Percentiles rank a stretch among this genome's conserved stretches.
phyloP scores from a whole-genome alignment of 1,284 basidiomycete species.

The Apiotrichum domesticum region DNA sequence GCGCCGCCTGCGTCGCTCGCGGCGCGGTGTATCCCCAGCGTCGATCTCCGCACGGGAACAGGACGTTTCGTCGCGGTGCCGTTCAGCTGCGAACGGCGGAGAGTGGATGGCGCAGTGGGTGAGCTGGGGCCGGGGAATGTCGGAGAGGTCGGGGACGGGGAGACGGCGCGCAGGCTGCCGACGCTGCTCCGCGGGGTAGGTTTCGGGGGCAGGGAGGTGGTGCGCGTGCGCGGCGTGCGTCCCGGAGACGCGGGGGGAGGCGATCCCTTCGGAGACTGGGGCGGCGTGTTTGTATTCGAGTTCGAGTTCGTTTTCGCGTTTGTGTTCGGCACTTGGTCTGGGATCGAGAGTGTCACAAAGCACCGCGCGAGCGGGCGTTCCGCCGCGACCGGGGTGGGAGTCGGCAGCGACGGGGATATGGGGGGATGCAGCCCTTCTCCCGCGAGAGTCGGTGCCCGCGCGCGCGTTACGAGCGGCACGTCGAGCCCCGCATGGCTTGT shows the following conservation, averaged over 20 bases:
- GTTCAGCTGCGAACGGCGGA: background rate
- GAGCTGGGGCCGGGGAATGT: background rate
- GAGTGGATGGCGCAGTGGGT: background rate
- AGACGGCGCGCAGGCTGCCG: background rate
- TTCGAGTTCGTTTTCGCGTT: too few relatives aligned
- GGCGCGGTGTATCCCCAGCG: slow-evolving; percentile 5
- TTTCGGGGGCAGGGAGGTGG: slow-evolving; percentile 11
- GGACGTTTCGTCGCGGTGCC: slow-evolving; percentile 4
- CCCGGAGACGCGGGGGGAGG: too few relatives aligned
- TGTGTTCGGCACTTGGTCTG: background rate
- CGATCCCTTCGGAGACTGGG: background rate
- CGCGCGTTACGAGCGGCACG: slow-evolving; percentile 1
- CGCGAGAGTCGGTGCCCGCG: slow-evolving; percentile 38
- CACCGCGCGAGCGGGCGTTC: slow-evolving; percentile 26
- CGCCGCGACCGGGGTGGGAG: too few relatives aligned
- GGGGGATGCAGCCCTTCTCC: slow-evolving; percentile 28
- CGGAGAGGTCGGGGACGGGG: background rate
- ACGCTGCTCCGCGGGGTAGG: background rate
- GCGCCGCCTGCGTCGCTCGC: background rate
- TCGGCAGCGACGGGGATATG: too few relatives aligned
- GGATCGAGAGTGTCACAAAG: slow-evolving; percentile 31
- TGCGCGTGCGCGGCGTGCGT: background rate
- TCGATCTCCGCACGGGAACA: slow-evolving; percentile 4
- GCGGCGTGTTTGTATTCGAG: background rate
- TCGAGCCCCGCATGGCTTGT: slow-evolving; percentile 9